These are phyloP conservation scores for Obelidium mucronatum DNA, from an alignment of 192 early-diverging fungal genomes.

Conservation along the genomic window DNA sequence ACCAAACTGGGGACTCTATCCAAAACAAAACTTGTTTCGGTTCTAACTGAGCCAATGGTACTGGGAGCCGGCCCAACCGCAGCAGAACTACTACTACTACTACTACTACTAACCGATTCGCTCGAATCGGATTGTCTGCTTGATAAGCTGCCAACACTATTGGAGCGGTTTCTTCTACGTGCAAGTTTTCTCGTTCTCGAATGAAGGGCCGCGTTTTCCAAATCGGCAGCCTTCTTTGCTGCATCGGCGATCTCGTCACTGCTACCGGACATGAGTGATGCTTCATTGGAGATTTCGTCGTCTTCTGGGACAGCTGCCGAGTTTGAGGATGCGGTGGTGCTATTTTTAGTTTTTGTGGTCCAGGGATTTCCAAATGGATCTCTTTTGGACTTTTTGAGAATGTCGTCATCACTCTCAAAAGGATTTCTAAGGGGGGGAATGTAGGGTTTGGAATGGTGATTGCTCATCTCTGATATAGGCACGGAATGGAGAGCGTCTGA, in stretches of 20 bases:
- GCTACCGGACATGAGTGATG: background rate
- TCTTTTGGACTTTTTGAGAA: slow-evolving; percentile 53
- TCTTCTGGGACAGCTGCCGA: background rate
- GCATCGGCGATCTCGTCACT: slow-evolving; percentile 10
- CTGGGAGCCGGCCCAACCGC: background rate
- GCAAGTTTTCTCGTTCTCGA: background rate
- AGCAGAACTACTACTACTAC: background rate
- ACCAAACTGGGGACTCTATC: background rate
- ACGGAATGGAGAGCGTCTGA: slow-evolving; percentile 60
- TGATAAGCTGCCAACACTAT: background rate
- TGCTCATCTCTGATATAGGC: slow-evolving; percentile 76
- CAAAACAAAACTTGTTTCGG: background rate
- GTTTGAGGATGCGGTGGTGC: background rate
- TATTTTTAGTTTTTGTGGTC: background rate
- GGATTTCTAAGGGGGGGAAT: slow-evolving; percentile 69
- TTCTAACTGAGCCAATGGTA: background rate
- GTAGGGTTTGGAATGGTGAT: slow-evolving; percentile 69
- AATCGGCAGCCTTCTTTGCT: slow-evolving; percentile 9
- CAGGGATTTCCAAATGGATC: slow-evolving; percentile 83
- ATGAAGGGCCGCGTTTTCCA: background rate
- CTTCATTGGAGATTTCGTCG: slow-evolving; percentile 23
- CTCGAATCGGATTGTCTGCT: background rate
- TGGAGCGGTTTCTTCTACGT: background rate
- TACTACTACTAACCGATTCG: background rate
- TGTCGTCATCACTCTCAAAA: slow-evolving; percentile 68